Evolutionary conservation across 306 rosid species (phyloP).

Genomic region (Alnus glutinosa): DNA sequence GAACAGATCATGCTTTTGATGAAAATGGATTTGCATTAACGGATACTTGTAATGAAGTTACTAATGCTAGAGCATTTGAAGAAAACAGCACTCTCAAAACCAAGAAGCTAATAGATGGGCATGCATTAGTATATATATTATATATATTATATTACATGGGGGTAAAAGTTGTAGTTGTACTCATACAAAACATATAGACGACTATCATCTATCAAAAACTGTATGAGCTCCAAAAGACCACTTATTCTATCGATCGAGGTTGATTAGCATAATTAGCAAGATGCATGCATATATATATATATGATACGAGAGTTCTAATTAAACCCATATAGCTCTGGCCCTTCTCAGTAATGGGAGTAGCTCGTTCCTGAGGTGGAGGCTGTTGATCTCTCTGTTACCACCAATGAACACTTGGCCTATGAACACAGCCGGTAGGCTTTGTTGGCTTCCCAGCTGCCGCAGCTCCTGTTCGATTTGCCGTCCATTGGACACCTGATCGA

Average conservation of each 20-base stretch:
- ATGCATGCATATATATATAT: slow-evolving; percentile 32
- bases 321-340: slow-evolving; percentile 70
- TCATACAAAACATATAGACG: too few relatives aligned
- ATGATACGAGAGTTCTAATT: too few relatives aligned
- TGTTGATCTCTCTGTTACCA: slow-evolving; percentile 59
- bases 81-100: too few relatives aligned
- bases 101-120: too few relatives aligned
- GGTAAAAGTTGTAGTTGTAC: too few relatives aligned
- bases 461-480: slow-evolving; percentile 56
- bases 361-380: slow-evolving; percentile 60
- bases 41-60: too few relatives aligned
- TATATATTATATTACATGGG: too few relatives aligned
- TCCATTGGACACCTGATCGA: slow-evolving; percentile 63
- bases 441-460: slow-evolving; percentile 57
- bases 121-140: too few relatives aligned
- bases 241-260: slow-evolving; percentile 14
- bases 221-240: neutral
- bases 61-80: too few relatives aligned
- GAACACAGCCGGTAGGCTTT: slow-evolving; percentile 62
- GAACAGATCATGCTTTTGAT: neutral
- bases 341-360: slow-evolving; percentile 57
- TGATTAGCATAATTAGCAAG: neutral
- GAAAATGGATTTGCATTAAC: too few relatives aligned
- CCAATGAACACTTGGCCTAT: slow-evolving; percentile 65
- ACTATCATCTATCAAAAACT: too few relatives aligned